These are phyloP conservation scores for Scheffersomyces insectosa DNA, from an alignment of 1,139 yeast species.

Conservation along the genomic window DNA sequence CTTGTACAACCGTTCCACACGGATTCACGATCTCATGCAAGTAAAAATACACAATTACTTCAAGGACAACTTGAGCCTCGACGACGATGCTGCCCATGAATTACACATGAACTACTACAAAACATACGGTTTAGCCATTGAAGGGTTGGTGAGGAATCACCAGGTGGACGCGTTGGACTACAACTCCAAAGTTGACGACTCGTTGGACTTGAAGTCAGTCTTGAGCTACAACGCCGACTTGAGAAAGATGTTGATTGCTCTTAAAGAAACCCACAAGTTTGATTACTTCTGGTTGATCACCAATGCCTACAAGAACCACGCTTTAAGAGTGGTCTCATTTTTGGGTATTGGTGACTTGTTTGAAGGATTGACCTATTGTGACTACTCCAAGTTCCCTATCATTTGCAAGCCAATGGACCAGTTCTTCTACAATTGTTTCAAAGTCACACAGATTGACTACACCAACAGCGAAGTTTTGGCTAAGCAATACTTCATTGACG, in stretches of 20 bases:
- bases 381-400: slow-evolving; percentile 66
- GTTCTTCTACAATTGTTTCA: slow-evolving; percentile 54
- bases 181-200: slow-evolving; percentile 85
- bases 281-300: slow-evolving; percentile 80
- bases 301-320: slow-evolving; percentile 92
- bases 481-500: slow-evolving; percentile 70
- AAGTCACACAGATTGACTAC: slow-evolving; percentile 60
- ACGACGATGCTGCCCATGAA: slow-evolving; percentile 72
- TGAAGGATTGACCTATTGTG: slow-evolving; percentile 93
- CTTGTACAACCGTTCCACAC: slow-evolving; percentile 70
- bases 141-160: slow-evolving; percentile 83
- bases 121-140: slow-evolving; percentile 89
- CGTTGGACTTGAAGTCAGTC: slow-evolving; percentile 79
- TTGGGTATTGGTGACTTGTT: slow-evolving; percentile 87
- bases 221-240: slow-evolving; percentile 59
- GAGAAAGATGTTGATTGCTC: slow-evolving; percentile 48
- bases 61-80: slow-evolving; percentile 58
- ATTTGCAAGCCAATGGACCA: slow-evolving; percentile 83
- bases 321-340: slow-evolving; percentile 69
- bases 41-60: slow-evolving; percentile 80
- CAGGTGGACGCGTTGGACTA: slow-evolving; percentile 87
- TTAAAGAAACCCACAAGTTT: slow-evolving; percentile 38
- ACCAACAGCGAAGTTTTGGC: slow-evolving; percentile 35
- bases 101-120: slow-evolving; percentile 76
- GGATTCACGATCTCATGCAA: slow-evolving; percentile 87